Base-by-base conservation (phyloP, 768 basidiomycete genomes). In the Boletus coccyginus region DNA sequence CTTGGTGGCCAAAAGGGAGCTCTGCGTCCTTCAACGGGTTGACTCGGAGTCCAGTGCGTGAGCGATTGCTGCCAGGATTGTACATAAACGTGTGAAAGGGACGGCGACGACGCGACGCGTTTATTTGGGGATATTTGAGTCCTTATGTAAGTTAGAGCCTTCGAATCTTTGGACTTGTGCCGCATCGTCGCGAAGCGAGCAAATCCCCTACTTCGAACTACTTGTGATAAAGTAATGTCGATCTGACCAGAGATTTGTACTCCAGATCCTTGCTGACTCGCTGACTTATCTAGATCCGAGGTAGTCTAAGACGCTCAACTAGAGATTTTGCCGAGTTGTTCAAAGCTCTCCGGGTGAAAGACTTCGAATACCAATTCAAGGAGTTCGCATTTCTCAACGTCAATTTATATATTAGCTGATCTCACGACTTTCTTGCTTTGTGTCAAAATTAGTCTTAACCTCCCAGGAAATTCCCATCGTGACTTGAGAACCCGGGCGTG, bases 91-190 rank as follows among this genome's bases (percentile, higher is more conserved):
- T 45, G 49, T 50, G 27, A 51, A 58, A 33, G 40, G 27, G n/a
- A 12, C n/a, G 27, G 6, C 27, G 6, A 27, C 5, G 27, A 45
- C 62, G 62, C 62, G 58, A 55, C 62, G 58, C 62, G 59, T 55
- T 33, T 51, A 41, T 64, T 64, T 64, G 56, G 41, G 8, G 0
- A 32, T 61, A 36, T 64, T 64, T 52, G 41, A 31, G 4, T 6
- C 24, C n/a, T 35, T 24, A 27, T 27, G 27, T 27, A 27, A 27
- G 27, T 27, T n/a, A 35, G 35, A 35, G 35, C 13, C 5, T 33
- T 5, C 17, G 21, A 16, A 42, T 14, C 7, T 16, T 21, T 43
- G 42, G 24, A 16, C 42, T 16, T 29, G 27, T 5, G 21, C 21
- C 21, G 21, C 39, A 5, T 6, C 27, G 27, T 27, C 27, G 21